These are phyloP conservation scores for Lactarius vividus DNA, from an alignment of 768 basidiomycete species.

Conservation along the genomic window DNA sequence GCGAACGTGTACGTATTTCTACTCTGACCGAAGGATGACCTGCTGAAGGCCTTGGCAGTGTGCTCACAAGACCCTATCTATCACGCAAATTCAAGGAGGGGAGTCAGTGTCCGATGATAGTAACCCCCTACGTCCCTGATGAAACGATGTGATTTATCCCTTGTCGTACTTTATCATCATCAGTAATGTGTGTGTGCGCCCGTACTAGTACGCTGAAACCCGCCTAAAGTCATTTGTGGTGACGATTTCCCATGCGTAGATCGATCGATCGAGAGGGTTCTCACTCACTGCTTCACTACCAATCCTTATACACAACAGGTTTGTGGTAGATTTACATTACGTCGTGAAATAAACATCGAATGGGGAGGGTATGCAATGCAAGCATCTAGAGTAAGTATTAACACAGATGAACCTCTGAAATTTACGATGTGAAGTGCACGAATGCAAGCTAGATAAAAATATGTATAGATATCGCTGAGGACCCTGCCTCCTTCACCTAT, in stretches of 20 bases:
- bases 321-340: neutral
- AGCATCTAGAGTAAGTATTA: neutral
- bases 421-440: neutral
- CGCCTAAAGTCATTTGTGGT: too few species aligned
- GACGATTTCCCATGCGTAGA: neutral
- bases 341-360: neutral
- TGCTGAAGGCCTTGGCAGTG: constrained; percentile 13
- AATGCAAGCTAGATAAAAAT: neutral
- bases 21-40: neutral
- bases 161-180: neutral
- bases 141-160: constrained; percentile 4
- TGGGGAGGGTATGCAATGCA: neutral
- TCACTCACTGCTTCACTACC: neutral
- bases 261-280: too few species aligned
- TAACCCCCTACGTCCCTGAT: constrained; percentile 14
- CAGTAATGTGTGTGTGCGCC: neutral
- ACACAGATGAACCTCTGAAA: neutral
- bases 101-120: constrained; percentile 27
- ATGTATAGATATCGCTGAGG: neutral
- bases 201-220: too few species aligned
- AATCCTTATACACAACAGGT: neutral
- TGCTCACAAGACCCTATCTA: constrained; percentile 27
- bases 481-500: neutral
- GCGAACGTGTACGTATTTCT: constrained; percentile 54
- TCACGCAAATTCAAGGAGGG: constrained; percentile 23